Evolutionary conservation across 176 grass and related monocot species (phyloP).

Genomic region (Puya raimondii): DNA sequence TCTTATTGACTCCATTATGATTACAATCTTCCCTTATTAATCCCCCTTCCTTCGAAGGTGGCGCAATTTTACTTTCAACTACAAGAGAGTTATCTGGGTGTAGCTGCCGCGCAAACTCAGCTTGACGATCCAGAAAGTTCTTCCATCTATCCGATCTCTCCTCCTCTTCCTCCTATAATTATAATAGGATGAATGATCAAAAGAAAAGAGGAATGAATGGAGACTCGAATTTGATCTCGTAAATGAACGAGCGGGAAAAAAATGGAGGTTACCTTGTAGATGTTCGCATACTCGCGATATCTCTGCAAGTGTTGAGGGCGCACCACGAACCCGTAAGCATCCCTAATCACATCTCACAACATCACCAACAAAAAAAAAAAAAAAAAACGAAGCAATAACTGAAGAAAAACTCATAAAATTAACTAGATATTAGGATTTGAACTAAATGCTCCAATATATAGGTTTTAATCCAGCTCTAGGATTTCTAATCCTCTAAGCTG

Average conservation of each 20-base stretch:
- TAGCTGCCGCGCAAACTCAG: slow-evolving; percentile 15
- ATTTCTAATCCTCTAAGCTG: no score
- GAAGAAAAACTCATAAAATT: no score
- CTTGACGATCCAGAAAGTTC: slow-evolving; percentile 70
- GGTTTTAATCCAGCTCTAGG: not conserved
- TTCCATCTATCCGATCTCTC: slow-evolving; percentile 98
- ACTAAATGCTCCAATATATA: not conserved
- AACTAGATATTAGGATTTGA: no score
- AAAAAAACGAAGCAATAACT: no score
- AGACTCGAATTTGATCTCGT: not conserved
- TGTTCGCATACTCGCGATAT: slow-evolving; percentile 89
- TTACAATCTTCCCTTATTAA: slow-evolving; percentile 14
- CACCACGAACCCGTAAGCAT: slow-evolving; percentile 92
- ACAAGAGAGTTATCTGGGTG: slow-evolving; percentile 29
- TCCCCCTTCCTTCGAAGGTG: slow-evolving; percentile 36
- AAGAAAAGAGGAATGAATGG: not conserved
- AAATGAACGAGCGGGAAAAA: not conserved
- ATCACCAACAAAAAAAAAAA: slow-evolving; percentile 26
- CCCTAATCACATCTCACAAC: slow-evolving; percentile 42
- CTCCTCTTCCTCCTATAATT: slow-evolving; percentile 94
- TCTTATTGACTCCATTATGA: not conserved
- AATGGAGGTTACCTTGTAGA: slow-evolving; percentile 61
- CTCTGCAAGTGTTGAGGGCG: slow-evolving; percentile 90
- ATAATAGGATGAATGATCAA: not conserved
- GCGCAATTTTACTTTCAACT: slow-evolving; percentile 40